A percentile compares a stretch with the other conserved stretches of the same genome.
Conservation (phyloP, 805 yeast genomes). For the Yamadazyma laniorum region DNA sequence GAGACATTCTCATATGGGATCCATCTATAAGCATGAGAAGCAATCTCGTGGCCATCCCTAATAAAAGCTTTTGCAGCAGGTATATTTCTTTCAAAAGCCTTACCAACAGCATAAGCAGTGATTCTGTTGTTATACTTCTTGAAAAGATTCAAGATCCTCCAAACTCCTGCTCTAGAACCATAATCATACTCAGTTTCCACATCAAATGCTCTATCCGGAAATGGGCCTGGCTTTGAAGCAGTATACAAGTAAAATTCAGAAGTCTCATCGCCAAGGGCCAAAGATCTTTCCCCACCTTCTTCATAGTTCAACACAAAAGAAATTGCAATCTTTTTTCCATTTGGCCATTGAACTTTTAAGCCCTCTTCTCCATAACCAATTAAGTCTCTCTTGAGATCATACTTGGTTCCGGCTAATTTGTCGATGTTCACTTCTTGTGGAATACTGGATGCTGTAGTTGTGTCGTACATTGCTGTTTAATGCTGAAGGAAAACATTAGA, state of each 20-base stretch:
- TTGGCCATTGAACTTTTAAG: conserved; percentile 21
- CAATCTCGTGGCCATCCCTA: conserved; percentile 18
- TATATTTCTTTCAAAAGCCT: conserved; percentile 14
- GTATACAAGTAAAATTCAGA: conserved; percentile 15
- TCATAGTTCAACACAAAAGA: conserved; percentile 24
- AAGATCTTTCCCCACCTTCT: conserved; percentile 24
- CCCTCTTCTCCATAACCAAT: conserved; percentile 26
- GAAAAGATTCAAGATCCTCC: conserved; percentile 14
- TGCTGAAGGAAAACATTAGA: too few species aligned
- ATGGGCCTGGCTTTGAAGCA: conserved; percentile 12
- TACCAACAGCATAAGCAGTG: conserved; percentile 17
- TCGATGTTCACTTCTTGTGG: conserved; percentile 6
- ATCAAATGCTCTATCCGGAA: conserved; percentile 10
- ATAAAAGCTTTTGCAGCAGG: conserved; percentile 15
- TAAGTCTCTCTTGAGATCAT: conserved; percentile 13
- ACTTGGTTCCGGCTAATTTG: conserved; percentile 11
- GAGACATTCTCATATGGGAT: conserved; percentile 14
- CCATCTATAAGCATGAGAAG: conserved; percentile 19
- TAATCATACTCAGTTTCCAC: conserved; percentile 15
- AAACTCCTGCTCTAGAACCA: conserved; percentile 16
- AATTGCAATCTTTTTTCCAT: conserved; percentile 19
- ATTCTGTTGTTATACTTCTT: conserved; percentile 12
- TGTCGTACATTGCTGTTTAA: not conserved
- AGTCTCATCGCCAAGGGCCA: conserved; percentile 15
- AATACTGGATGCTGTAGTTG: not conserved